phyloP scores from a whole-genome alignment of 345 rosid species.

The Cochlearia excelsa region DNA sequence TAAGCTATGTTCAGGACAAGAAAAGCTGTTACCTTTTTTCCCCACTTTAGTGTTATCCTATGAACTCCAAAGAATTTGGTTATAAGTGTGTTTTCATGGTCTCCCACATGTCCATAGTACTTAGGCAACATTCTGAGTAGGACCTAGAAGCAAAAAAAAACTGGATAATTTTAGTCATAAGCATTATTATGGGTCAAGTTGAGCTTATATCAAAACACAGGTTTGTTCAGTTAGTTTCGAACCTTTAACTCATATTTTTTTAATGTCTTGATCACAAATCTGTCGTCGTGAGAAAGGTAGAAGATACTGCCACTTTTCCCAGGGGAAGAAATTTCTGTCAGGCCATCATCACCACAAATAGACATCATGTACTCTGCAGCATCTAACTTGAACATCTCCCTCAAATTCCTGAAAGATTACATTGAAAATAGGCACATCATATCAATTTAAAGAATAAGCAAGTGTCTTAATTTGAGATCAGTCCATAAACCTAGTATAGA shows the following conservation, averaged over 20 bases:
- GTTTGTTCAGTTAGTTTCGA: constrained; percentile 28
- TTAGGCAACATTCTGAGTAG: constrained; percentile 76
- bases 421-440: constrained; percentile 7
- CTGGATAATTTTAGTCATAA: constrained; percentile 8
- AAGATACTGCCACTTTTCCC: constrained; percentile 99
- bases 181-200: neutral
- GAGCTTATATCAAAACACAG: neutral
- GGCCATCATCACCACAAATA: constrained; percentile 93
- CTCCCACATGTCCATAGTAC: constrained; percentile 67
- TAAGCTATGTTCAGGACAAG: neutral
- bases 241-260: constrained; percentile 86
- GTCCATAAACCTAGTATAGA: neutral
- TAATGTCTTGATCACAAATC: constrained; percentile 92
- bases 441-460: neutral
- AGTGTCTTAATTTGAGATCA: neutral
- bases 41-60: constrained; percentile 64
- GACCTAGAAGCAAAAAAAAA: constrained; percentile 46
- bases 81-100: constrained; percentile 87
- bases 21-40: constrained; percentile 61
- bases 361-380: constrained; percentile 99
- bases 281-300: constrained; percentile 82
- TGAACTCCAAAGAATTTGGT: constrained; percentile 93
- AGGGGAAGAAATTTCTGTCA: constrained; percentile 72
- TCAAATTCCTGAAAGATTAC: constrained; percentile 62
- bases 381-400: constrained; percentile 96